Base-by-base conservation (phyloP, 495 filamentous ascomycete species). In the Trichoderma gamsii region DNA sequence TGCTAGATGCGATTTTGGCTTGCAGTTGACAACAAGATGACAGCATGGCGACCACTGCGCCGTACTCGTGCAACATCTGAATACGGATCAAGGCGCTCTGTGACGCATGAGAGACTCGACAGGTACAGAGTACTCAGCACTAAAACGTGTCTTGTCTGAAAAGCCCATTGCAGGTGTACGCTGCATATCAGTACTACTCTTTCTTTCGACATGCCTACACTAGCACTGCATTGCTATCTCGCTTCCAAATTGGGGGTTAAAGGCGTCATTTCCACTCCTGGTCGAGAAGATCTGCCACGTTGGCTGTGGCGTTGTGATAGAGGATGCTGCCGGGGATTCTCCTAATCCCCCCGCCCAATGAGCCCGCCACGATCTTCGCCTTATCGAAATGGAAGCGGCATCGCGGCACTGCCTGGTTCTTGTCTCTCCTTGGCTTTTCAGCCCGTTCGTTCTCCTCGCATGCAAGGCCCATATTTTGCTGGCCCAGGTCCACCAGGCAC, bases 251-350 rank as follows among this genome's bases (percentile, higher is more conserved):
- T 61, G 11, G 56, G 56, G 35, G 2, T 29, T 4, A 27, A 29
- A 32, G 56, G 12, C 16, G 56, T 29, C 56, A 18, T 18, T 35
- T 61, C 23, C 6, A 16, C 25, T 61, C 23, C n/a, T 12, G 25
- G 11, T 25, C 25, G 27, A 1, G n/a, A 25, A 25, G 25, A 61
- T 21, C 56, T 32, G 56, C 56, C 56, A 61, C 56, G 56, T 61
- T 32, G 23, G 23, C 27, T 29, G 56, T 61, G 56, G 56, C 56
- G 27, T 16, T 16, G 56, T 61, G 56, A 61, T 61, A 61, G 56
- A 61, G 56, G 27, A 23, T 16, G 23, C 27, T 29, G 23, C 56
- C 8, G 1, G 21, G 52, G 23, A 29, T 4, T 29, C 46, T 52
- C 3, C 49, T 32, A 61, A 16, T 32, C 56, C 9, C 27, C 25